Conservation (phyloP, 768 basidiomycete genomes). For the Calocybe gangraenosa region DNA sequence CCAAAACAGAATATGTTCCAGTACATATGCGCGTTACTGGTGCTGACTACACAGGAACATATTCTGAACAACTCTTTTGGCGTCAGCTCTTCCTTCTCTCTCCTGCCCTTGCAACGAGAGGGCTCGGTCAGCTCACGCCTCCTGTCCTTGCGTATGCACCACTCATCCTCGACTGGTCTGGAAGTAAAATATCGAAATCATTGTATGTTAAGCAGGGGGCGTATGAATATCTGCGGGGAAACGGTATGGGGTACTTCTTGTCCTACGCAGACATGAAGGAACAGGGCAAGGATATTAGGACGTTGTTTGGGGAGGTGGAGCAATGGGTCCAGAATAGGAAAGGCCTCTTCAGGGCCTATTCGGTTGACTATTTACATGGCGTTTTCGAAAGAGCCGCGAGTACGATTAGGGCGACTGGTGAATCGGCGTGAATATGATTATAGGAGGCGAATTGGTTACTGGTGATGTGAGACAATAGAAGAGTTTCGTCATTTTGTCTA, state of each 20-base stretch:
- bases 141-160: slow-evolving; percentile 20
- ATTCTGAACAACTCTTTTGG: slow-evolving; percentile 23
- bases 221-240: slow-evolving; percentile 21
- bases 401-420: background rate
- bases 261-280: slow-evolving; percentile 21
- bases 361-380: slow-evolving; percentile 18
- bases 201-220: slow-evolving; percentile 23
- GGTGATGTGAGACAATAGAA: slow-evolving; percentile 16
- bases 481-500: slow-evolving; percentile 22
- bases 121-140: no score
- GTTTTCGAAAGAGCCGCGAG: slow-evolving; percentile 7
- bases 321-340: slow-evolving; percentile 21
- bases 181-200: slow-evolving; percentile 25
- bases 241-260: slow-evolving; percentile 21
- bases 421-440: background rate
- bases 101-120: background rate
- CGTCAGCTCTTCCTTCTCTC: slow-evolving; percentile 12
- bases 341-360: slow-evolving; percentile 19
- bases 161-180: slow-evolving; percentile 26
- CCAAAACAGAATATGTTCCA: no score
- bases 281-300: slow-evolving; percentile 17
- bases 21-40: slow-evolving; percentile 24
- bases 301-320: slow-evolving; percentile 21
- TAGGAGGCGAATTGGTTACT: no score
- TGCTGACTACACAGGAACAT: slow-evolving; percentile 22